These are phyloP conservation scores for Aspergillus sojae DNA, from an alignment of 2,329 filamentous ascomycete genomes.

Conservation along the genomic window DNA sequence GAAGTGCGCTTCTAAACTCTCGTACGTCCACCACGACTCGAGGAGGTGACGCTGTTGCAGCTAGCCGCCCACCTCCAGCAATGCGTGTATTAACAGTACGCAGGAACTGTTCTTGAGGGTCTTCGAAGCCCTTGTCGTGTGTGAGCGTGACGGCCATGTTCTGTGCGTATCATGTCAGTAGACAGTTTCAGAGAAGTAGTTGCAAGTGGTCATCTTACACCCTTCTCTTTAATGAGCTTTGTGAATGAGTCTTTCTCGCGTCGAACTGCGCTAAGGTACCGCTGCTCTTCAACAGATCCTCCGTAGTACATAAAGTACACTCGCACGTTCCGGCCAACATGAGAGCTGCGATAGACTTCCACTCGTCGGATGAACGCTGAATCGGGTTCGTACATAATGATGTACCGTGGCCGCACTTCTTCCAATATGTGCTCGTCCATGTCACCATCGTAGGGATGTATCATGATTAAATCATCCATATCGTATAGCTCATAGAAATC, in stretches of 20 bases:
- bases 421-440: constrained; percentile 96
- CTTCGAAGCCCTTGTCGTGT: constrained; percentile 70
- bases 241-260: constrained; percentile 97
- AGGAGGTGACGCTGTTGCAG: constrained; percentile 82
- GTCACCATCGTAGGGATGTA: constrained; percentile 94
- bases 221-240: constrained; percentile 89
- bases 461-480: constrained; percentile 82
- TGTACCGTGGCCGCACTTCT: constrained; percentile 88
- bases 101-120: constrained; percentile 88
- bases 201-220: constrained; percentile 49
- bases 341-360: constrained; percentile 94
- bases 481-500: constrained; percentile 90
- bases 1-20: constrained; percentile 91
- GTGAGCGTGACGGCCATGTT: constrained; percentile 89
- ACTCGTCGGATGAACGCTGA: constrained; percentile 90
- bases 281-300: constrained; percentile 91
- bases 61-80: constrained; percentile 83
- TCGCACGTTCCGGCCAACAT: constrained; percentile 82
- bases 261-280: constrained; percentile 85
- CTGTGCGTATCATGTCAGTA: constrained; percentile 27
- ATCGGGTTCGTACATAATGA: constrained; percentile 98
- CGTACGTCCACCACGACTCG: constrained; percentile 93
- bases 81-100: constrained; percentile 96
- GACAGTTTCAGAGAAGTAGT: neutral
- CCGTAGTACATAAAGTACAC: constrained; percentile 98